A percentile compares a stretch with the other conserved stretches of the same genome.
Conservation (phyloP, 2,329 filamentous ascomycete species). For the Xylaria sp. region DNA sequence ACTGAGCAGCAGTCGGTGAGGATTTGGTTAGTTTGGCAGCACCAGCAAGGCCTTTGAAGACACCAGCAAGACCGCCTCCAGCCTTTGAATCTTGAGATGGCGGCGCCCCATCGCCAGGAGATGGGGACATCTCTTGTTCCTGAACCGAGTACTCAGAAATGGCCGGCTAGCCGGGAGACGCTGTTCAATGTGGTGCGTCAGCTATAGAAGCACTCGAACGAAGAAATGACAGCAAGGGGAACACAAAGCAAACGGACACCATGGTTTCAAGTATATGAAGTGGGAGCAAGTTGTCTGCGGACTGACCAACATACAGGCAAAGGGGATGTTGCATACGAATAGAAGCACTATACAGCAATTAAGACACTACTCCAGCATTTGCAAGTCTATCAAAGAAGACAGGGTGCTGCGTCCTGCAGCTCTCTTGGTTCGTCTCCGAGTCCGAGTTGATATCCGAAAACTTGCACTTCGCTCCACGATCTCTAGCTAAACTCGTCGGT, state of each 20-base stretch:
- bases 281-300: slow-evolving; percentile 3
- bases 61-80: slow-evolving; percentile 68
- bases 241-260: neutral
- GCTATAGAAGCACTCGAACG: slow-evolving; percentile 37
- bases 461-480: slow-evolving; percentile 12
- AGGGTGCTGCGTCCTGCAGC: slow-evolving; percentile 11
- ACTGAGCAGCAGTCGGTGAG: slow-evolving; percentile 57
- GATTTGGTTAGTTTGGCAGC: slow-evolving; percentile 64
- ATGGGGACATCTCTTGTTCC: slow-evolving; percentile 67
- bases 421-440: slow-evolving; percentile 32
- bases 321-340: slow-evolving; percentile 46
- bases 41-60: slow-evolving; percentile 71
- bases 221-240: neutral
- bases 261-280: slow-evolving; percentile 6
- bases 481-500: neutral
- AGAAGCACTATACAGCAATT: slow-evolving; percentile 28
- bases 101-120: slow-evolving; percentile 66
- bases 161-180: slow-evolving; percentile 57
- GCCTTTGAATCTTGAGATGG: slow-evolving; percentile 65
- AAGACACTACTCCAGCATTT: slow-evolving; percentile 28
- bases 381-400: slow-evolving; percentile 10
- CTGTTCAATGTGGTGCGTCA: slow-evolving; percentile 59
- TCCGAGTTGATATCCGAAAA: slow-evolving; percentile 24
- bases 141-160: slow-evolving; percentile 51
- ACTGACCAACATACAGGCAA: slow-evolving; percentile 28